phyloP scores from a whole-genome alignment of 148 eudicot species.

The Rhododendron williamsianum region DNA sequence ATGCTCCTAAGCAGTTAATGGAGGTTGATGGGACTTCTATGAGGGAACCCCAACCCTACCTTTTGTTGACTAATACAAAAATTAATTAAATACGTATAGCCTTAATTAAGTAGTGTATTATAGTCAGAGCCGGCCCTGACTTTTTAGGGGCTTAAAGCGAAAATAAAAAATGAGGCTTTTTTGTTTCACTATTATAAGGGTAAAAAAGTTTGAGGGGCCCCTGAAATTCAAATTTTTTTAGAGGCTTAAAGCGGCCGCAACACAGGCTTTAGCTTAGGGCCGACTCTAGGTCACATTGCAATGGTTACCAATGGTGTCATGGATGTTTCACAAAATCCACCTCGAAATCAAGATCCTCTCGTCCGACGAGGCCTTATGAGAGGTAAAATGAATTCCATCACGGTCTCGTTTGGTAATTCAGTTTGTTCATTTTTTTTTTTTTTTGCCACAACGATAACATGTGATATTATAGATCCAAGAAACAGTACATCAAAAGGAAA shows the following conservation, averaged over 20 bases:
- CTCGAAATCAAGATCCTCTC: neutral
- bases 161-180: too few species aligned
- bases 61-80: slow-evolving; percentile 15
- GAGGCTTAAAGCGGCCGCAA: too few species aligned
- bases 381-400: neutral
- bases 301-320: neutral
- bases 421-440: neutral
- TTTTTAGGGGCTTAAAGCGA: too few species aligned
- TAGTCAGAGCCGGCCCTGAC: too few species aligned
- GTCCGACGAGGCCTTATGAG: neutral
- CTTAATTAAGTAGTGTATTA: neutral
- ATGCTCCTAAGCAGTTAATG: neutral
- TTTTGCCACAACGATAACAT: too few species aligned
- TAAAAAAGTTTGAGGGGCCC: too few species aligned
- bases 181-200: too few species aligned
- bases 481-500: too few species aligned
- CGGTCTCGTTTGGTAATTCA: neutral
- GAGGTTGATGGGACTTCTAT: neutral
- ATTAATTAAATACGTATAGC: neutral
- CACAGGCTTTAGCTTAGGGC: too few species aligned
- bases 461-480: too few species aligned
- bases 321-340: neutral
- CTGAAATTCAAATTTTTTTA: too few species aligned
- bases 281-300: neutral
- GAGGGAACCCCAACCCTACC: neutral